A percentile compares a stretch with the other conserved stretches of the same genome.
Evolutionary conservation across 2,329 filamentous ascomycete genomes (phyloP).

Genomic region (Talaromyces sp.): DNA sequence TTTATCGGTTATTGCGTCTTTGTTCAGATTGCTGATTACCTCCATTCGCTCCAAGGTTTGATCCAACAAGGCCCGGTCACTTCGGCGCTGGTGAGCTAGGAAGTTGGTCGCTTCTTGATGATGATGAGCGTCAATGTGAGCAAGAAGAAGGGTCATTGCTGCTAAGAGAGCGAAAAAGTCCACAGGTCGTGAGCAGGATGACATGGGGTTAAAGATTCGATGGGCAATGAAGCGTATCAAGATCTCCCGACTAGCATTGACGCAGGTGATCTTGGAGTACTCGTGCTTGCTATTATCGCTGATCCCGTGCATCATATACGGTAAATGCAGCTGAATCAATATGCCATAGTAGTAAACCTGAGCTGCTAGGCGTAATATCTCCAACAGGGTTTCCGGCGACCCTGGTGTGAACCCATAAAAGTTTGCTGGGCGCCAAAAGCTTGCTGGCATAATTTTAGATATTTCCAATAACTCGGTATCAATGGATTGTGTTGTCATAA

Average conservation of each 20-base stretch:
- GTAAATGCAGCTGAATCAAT: conserved; percentile 43
- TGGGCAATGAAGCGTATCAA: conserved; percentile 39
- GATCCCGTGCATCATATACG: conserved; percentile 36
- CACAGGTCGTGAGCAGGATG: conserved; percentile 35
- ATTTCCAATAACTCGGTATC: conserved; percentile 36
- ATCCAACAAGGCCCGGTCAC: conserved; percentile 41
- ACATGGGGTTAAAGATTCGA: conserved; percentile 32
- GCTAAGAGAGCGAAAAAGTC: conserved; percentile 45
- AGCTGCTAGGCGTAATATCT: conserved; percentile 34
- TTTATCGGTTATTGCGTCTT: conserved; percentile 32
- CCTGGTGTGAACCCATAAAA: conserved; percentile 23
- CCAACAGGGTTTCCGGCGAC: conserved; percentile 26
- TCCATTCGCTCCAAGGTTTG: conserved; percentile 38
- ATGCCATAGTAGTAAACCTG: conserved; percentile 44
- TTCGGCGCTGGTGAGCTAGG: conserved; percentile 40
- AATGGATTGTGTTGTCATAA: conserved; percentile 32
- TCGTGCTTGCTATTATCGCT: conserved; percentile 25
- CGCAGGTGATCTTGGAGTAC: conserved; percentile 39
- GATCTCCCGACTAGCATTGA: conserved; percentile 43
- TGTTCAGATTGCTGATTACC: conserved; percentile 26
- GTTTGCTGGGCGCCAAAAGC: conserved; percentile 40
- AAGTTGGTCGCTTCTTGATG: conserved; percentile 28
- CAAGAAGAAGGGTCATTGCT: conserved; percentile 39
- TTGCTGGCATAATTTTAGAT: conserved; percentile 32
- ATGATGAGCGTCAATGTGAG: conserved; percentile 34